These are phyloP conservation scores for Boletellus emodensis DNA, from an alignment of 768 basidiomycete genomes.

Conservation along the genomic window DNA sequence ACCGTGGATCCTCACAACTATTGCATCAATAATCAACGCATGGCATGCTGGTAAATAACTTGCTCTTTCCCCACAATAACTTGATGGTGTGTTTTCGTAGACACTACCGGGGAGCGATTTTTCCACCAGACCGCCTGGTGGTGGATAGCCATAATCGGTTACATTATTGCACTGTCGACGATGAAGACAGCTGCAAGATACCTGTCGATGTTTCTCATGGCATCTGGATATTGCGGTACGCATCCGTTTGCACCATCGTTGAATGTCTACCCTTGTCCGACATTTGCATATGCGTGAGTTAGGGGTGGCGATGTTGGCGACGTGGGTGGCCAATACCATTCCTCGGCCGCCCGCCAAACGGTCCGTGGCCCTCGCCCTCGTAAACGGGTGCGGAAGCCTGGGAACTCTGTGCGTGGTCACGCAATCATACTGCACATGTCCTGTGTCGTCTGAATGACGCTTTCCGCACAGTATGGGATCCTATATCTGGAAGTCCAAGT, in stretches of 20 bases:
- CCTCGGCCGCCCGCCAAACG: conserved; percentile 56
- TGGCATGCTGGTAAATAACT: conserved; percentile 46
- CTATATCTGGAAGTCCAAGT: conserved; percentile 56
- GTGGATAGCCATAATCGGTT: conserved; percentile 58
- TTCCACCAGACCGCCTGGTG: too few relatives aligned
- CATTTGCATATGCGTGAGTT: conserved; percentile 17
- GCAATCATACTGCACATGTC: not conserved
- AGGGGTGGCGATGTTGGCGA: too few relatives aligned
- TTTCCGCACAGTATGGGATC: conserved; percentile 47
- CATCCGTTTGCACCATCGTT: too few relatives aligned
- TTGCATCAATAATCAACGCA: conserved; percentile 50
- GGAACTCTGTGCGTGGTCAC: conserved; percentile 49
- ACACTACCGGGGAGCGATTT: conserved; percentile 50
- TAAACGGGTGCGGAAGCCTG: conserved; percentile 56
- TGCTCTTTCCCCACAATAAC: too few relatives aligned
- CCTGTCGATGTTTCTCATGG: conserved; percentile 62
- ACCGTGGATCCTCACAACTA: conserved; percentile 54
- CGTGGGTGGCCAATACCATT: conserved; percentile 42
- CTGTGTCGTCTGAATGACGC: not conserved
- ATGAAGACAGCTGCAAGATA: conserved; percentile 50
- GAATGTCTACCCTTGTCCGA: not conserved
- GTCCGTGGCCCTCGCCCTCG: conserved; percentile 55
- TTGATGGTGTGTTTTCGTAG: conserved; percentile 22
- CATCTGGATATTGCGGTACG: conserved; percentile 36
- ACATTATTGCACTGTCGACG: conserved; percentile 56